A percentile compares a stretch with the other conserved stretches of the same genome.
phyloP scores from a whole-genome alignment of 345 rosid species.

The Cardamine resedifolia region DNA sequence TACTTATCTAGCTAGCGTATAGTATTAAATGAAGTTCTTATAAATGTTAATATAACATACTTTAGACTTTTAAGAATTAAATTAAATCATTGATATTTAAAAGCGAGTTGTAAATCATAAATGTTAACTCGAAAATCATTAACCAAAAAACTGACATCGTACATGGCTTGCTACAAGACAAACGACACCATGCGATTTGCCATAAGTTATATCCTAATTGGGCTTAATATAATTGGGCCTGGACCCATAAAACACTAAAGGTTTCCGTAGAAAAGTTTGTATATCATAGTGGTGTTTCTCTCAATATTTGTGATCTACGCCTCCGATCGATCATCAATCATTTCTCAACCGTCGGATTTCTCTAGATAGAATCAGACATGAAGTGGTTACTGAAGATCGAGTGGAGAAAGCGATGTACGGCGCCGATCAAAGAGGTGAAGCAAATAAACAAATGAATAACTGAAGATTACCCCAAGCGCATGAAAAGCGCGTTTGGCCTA shows the following conservation, averaged over 20 bases:
- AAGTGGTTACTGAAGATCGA: too few species aligned
- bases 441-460: too few species aligned
- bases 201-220: not conserved
- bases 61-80: not conserved
- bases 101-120: not conserved
- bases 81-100: not conserved
- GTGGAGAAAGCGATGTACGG: too few species aligned
- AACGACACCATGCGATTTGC: not conserved
- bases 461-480: too few species aligned
- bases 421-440: too few species aligned
- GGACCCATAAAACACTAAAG: not conserved
- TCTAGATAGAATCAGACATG: too few species aligned
- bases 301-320: not conserved
- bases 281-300: too few species aligned
- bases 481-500: too few species aligned
- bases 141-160: not conserved
- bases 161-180: not conserved
- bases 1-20: not conserved
- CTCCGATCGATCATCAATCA: not conserved
- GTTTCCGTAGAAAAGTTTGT: not conserved
- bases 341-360: not conserved
- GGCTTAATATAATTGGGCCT: conserved; percentile 9
- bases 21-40: not conserved
- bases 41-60: not conserved
- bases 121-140: not conserved